phyloP scores from a whole-genome alignment of 2,329 filamentous ascomycete species.

The Chaetomiaceae sp. region DNA sequence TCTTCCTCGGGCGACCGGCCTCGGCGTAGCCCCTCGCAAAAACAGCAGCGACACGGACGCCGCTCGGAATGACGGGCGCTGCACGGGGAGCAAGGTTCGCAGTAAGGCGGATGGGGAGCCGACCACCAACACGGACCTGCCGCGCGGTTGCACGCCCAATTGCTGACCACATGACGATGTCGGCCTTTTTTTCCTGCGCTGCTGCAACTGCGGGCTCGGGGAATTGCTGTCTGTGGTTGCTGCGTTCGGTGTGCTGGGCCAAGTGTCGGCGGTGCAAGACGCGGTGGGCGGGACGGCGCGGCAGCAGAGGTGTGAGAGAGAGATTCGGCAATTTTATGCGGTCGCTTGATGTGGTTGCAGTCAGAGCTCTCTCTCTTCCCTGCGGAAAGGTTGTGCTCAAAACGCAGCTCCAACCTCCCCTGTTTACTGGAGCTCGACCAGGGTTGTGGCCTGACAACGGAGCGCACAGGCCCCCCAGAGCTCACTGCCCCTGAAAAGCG shows the following conservation, averaged over 20 bases:
- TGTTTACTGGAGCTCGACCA: not conserved
- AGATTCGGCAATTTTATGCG: constrained; percentile 11
- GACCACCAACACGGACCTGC: constrained; percentile 19
- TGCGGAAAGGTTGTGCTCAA: constrained; percentile 1
- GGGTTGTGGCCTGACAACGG: constrained; percentile 2
- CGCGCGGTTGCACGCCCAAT: constrained; percentile 24
- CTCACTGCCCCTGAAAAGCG: not conserved
- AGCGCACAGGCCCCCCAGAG: constrained; percentile 1
- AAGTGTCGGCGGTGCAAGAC: not conserved
- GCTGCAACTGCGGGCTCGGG: not conserved
- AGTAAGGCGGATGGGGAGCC: constrained; percentile 11
- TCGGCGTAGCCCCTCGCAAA: constrained; percentile 22
- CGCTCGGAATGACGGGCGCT: constrained; percentile 10
- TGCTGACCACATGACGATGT: constrained; percentile 24
- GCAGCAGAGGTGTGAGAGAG: not conserved
- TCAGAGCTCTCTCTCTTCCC: constrained; percentile 7
- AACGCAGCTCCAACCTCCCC: constrained; percentile 9
- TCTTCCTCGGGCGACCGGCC: constrained; percentile 8
- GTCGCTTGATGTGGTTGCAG: constrained; percentile 5
- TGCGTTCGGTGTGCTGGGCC: not conserved
- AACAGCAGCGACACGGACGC: constrained; percentile 15
- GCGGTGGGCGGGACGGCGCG: not conserved
- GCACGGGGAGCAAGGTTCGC: constrained; percentile 4
- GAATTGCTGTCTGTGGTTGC: not conserved
- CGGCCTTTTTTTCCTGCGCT: not conserved